A percentile compares a stretch with the other conserved stretches of the same genome.
These are phyloP conservation scores for Suillus lakei DNA, from an alignment of 768 basidiomycete species.

Conservation along the genomic window DNA sequence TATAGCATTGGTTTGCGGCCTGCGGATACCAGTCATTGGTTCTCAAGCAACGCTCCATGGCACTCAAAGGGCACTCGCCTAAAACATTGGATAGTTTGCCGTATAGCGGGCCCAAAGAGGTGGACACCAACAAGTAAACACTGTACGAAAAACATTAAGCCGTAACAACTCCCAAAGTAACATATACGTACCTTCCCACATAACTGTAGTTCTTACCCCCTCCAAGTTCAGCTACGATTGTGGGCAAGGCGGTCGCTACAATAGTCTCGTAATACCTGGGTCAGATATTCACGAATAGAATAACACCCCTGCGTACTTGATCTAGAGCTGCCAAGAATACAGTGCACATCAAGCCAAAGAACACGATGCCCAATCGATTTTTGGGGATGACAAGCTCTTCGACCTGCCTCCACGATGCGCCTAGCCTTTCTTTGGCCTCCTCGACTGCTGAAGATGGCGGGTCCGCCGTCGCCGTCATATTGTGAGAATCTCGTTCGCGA, in stretches of 20 bases:
- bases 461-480: slow-evolving; percentile 1
- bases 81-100: slow-evolving; percentile 52
- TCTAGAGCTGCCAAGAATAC: slow-evolving; percentile 54
- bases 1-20: slow-evolving; percentile 46
- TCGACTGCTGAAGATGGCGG: not conserved
- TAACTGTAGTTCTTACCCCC: slow-evolving; percentile 53
- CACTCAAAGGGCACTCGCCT: slow-evolving; percentile 25
- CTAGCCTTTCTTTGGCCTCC: slow-evolving; percentile 23
- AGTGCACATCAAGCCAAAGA: slow-evolving; percentile 47
- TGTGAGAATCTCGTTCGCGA: not conserved
- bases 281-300: not conserved
- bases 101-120: slow-evolving; percentile 47
- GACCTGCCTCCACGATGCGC: slow-evolving; percentile 40
- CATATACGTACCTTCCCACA: slow-evolving; percentile 46
- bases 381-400: slow-evolving; percentile 49
- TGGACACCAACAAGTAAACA: slow-evolving; percentile 53
- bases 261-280: slow-evolving; percentile 37
- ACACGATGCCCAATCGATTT: slow-evolving; percentile 47
- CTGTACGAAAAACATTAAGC: slow-evolving; percentile 23
- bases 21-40: slow-evolving; percentile 5
- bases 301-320: slow-evolving; percentile 33
- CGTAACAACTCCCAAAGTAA: not conserved
- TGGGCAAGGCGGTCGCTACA: slow-evolving; percentile 55
- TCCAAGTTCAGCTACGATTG: slow-evolving; percentile 49
- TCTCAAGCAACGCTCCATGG: not conserved